Percentiles rank a stretch among this genome's conserved stretches.
Evolutionary conservation across 2,329 filamentous ascomycete species (phyloP).

Genomic region (Aspergillus sergii): DNA sequence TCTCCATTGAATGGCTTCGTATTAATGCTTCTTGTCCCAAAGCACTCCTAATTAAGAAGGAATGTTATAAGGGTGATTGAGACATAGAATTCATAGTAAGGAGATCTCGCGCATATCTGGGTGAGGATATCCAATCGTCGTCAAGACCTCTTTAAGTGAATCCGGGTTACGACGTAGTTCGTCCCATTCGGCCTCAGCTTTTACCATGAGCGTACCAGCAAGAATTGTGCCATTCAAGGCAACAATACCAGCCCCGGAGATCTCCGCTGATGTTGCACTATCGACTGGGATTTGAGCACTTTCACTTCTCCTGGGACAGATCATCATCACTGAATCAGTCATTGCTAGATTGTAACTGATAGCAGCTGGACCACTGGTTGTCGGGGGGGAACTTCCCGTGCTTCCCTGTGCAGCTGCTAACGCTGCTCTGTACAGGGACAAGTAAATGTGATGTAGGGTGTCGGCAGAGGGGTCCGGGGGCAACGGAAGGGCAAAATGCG

Average conservation of each 20-base stretch:
- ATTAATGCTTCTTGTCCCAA: background rate
- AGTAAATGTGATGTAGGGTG: slow-evolving; percentile 40
- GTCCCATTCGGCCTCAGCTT: slow-evolving; percentile 57
- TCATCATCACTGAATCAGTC: slow-evolving; percentile 56
- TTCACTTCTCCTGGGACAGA: slow-evolving; percentile 54
- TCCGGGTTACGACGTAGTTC: slow-evolving; percentile 44
- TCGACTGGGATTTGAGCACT: slow-evolving; percentile 44
- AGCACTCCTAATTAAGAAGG: background rate
- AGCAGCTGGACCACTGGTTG: slow-evolving; percentile 40
- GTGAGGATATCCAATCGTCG: slow-evolving; percentile 44
- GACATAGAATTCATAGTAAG: slow-evolving; percentile 15
- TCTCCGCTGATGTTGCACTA: slow-evolving; percentile 34
- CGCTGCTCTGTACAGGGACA: slow-evolving; percentile 45
- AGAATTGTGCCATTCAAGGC: slow-evolving; percentile 61
- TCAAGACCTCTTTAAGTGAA: slow-evolving; percentile 48
- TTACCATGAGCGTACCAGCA: slow-evolving; percentile 62
- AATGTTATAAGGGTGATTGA: background rate
- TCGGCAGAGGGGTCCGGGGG: slow-evolving; percentile 43
- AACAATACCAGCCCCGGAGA: slow-evolving; percentile 43
- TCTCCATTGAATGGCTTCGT: background rate
- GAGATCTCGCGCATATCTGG: slow-evolving; percentile 20
- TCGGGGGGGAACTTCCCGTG: slow-evolving; percentile 17
- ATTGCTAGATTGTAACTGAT: slow-evolving; percentile 64
- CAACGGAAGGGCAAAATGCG: slow-evolving; percentile 50
- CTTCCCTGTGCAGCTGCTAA: slow-evolving; percentile 32